Evolutionary conservation across 2,329 filamentous ascomycete species (phyloP).

Genomic region (Metarhizium album): DNA sequence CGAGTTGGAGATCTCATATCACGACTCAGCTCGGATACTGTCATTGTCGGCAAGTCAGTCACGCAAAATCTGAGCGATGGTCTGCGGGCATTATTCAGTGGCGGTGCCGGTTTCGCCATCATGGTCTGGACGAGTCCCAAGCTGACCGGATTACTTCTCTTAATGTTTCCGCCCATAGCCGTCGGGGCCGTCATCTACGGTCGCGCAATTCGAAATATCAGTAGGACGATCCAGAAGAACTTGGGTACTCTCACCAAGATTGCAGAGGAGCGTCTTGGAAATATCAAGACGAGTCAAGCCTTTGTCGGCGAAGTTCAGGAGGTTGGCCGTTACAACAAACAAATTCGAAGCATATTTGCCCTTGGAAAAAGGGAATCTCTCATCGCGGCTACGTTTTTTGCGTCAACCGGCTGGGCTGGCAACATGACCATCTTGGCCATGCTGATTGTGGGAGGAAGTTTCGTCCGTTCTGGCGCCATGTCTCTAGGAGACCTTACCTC

Average conservation of each 20-base stretch:
- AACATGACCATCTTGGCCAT: conserved; percentile 94
- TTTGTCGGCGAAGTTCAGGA: conserved; percentile 92
- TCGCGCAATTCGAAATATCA: conserved; percentile 76
- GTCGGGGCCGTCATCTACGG: conserved; percentile 88
- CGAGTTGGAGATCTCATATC: conserved; percentile 93
- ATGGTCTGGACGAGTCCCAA: conserved; percentile 96
- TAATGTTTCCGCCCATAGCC: conserved; percentile 86
- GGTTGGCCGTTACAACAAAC: conserved; percentile 80
- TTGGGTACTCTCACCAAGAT: conserved; percentile 91
- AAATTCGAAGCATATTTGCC: conserved; percentile 84
- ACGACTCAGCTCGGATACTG: conserved; percentile 86
- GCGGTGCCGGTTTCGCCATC: conserved; percentile 75
- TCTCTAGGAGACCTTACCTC: conserved; percentile 87
- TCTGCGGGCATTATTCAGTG: conserved; percentile 81
- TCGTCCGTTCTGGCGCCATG: conserved; percentile 79
- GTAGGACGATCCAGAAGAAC: conserved; percentile 87
- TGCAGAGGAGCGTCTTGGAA: conserved; percentile 92
- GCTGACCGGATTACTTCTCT: conserved; percentile 72
- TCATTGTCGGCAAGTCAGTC: conserved; percentile 97
- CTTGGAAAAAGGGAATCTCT: conserved; percentile 80
- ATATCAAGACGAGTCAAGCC: conserved; percentile 91
- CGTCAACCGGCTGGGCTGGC: conserved; percentile 76
- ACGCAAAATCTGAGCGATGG: conserved; percentile 97
- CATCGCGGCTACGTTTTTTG: conserved; percentile 84
- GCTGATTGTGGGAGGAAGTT: conserved; percentile 79